phyloP scores from a whole-genome alignment of 352 stramenopile genomes.

The Globisporangium viniferum region DNA sequence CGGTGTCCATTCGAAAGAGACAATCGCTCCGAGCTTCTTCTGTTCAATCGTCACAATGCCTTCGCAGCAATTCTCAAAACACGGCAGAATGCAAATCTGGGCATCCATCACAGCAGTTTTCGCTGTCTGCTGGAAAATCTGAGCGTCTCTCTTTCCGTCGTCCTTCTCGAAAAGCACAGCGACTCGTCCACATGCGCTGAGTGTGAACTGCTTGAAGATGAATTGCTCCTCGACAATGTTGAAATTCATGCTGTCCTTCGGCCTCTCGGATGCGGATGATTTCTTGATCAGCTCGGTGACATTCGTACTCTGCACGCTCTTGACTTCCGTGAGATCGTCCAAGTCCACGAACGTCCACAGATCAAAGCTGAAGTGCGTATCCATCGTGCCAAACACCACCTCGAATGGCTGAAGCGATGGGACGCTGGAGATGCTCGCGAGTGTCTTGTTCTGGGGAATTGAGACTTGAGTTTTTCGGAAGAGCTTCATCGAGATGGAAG shows the following conservation, averaged over 20 bases:
- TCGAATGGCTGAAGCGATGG: slow-evolving; percentile 49
- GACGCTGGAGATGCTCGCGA: slow-evolving; percentile 37
- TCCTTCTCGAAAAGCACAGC: slow-evolving; percentile 45
- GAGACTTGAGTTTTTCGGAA: slow-evolving; percentile 42
- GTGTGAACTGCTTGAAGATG: slow-evolving; percentile 45
- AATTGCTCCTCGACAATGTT: slow-evolving; percentile 29
- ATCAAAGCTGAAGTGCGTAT: slow-evolving; percentile 30
- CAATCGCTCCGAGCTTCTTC: slow-evolving; percentile 56
- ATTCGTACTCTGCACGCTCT: slow-evolving; percentile 37
- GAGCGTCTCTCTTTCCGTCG: background rate
- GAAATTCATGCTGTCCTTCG: slow-evolving; percentile 37
- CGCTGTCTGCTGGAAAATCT: slow-evolving; percentile 2
- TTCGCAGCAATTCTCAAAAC: slow-evolving; percentile 53
- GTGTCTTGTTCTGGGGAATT: slow-evolving; percentile 21
- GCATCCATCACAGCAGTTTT: slow-evolving; percentile 7
- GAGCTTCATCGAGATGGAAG: slow-evolving; percentile 17
- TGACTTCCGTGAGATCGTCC: slow-evolving; percentile 42
- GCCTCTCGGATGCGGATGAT: slow-evolving; percentile 18
- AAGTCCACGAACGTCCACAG: slow-evolving; percentile 64
- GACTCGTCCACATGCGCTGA: slow-evolving; percentile 55
- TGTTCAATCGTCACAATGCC: slow-evolving; percentile 45
- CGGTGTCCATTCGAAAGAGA: slow-evolving; percentile 68
- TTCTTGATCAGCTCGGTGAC: slow-evolving; percentile 31
- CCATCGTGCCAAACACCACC: slow-evolving; percentile 43
- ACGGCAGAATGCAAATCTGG: slow-evolving; percentile 46